These are phyloP conservation scores for Globisporangium takayamanum DNA, from an alignment of 352 stramenopile species.

Conservation along the genomic window DNA sequence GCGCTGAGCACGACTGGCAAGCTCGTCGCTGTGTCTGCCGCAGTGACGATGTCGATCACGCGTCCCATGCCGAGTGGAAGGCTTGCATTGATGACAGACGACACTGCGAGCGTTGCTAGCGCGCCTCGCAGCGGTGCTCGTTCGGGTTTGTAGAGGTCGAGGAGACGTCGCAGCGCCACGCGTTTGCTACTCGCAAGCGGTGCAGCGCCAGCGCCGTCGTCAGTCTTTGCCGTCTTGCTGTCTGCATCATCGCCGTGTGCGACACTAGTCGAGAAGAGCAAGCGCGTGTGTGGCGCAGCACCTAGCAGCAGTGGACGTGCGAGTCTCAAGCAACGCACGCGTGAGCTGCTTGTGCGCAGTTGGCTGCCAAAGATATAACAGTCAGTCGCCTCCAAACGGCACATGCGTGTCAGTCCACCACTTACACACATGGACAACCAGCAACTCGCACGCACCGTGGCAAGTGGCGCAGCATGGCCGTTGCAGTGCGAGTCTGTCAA, in stretches of 20 bases:
- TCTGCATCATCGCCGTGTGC: background rate
- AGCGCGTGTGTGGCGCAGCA: background rate
- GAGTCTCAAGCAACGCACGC: background rate
- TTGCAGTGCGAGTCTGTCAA: background rate
- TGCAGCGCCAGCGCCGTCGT: background rate
- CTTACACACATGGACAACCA: background rate
- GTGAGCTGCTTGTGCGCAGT: background rate
- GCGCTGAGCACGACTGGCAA: conserved; percentile 46
- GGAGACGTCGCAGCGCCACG: conserved; percentile 22
- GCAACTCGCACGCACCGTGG: background rate
- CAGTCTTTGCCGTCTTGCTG: background rate
- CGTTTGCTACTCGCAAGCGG: background rate
- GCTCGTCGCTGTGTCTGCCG: conserved; percentile 28
- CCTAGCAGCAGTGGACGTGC: background rate
- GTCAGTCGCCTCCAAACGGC: background rate
- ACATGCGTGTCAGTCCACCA: no score
- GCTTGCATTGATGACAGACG: conserved; percentile 68
- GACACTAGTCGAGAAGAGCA: background rate
- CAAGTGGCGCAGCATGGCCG: background rate
- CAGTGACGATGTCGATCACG: conserved; percentile 71
- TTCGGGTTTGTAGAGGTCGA: conserved; percentile 63
- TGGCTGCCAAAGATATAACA: background rate
- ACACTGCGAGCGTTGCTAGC: conserved; percentile 54
- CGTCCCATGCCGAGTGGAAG: conserved; percentile 78
- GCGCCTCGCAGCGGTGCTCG: conserved; percentile 61